Evolutionary conservation across 139 green algal genomes (phyloP), one percentile per base, ranked within the genome.

Genomic region (Eudorina sp.): DNA sequence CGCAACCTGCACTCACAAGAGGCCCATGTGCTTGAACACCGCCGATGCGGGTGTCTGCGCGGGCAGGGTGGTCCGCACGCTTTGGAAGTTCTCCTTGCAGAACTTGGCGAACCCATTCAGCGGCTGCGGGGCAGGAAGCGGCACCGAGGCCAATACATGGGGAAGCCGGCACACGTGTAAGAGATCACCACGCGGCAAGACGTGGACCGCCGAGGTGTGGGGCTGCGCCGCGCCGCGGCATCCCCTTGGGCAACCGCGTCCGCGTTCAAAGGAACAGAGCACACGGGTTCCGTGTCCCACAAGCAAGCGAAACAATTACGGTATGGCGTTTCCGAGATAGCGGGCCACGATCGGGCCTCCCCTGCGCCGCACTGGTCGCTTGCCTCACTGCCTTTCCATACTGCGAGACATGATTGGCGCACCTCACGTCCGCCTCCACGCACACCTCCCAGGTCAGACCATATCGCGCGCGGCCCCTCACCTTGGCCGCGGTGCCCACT

Each of bases 71-170:
- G 31, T 79, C 40, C 70, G 38, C 70, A 90, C 60, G n/a, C 53
- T 60, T 2, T 43, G n/a, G 60, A 89, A 86, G 79, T 90, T 78
- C 46, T 82, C 55, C 79, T 92, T 92, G 60, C 89, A 62, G 73
- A 90, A 92, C 62, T 72, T 43, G 29, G 34, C 29, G 64, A 88
- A 92, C n/a, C 36, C 69, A 41, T 88, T 81, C 34, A 75, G 87
- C 27, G 58, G 36, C 55, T 79, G 70, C 55, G 36, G 2, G 13
- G n/a, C 14, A 18, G 38, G 76, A 14, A 51, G n/a, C 31, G 31
- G 27, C 11, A 53, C 29, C 27, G 76, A 34, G 19, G 45, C 1
- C n/a, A n/a, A n/a, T n/a, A n/a, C n/a, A n/a, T n/a, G n/a, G n/a
- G n/a, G n/a, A n/a, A n/a, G n/a, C n/a, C n/a, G n/a, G n/a, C n/a